These are phyloP conservation scores for Aspergillus alliaceus DNA, from an alignment of 2,329 filamentous ascomycete genomes.

Conservation along the genomic window DNA sequence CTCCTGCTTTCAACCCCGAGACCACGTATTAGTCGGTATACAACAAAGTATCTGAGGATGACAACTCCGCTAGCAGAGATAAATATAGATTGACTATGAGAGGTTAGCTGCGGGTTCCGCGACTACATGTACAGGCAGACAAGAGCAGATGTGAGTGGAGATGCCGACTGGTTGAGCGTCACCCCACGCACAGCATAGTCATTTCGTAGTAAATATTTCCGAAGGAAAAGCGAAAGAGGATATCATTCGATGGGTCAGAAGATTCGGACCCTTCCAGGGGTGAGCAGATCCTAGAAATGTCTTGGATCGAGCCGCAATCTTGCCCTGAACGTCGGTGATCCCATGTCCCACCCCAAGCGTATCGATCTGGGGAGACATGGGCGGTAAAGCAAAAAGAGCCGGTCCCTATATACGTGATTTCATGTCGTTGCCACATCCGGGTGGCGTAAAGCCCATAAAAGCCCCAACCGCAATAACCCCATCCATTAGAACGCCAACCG, in stretches of 20 bases:
- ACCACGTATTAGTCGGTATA: not conserved
- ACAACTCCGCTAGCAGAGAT: not conserved
- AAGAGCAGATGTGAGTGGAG: not conserved
- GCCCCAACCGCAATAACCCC: conserved; percentile 16
- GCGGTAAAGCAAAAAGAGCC: conserved; percentile 10
- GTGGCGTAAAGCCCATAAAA: conserved; percentile 20
- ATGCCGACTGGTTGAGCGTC: not conserved
- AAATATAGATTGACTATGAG: not conserved
- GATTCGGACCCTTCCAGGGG: not conserved
- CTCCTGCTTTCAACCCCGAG: too few species aligned
- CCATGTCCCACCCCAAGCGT: not conserved
- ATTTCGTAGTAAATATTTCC: not conserved
- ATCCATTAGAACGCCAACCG: conserved; percentile 26
- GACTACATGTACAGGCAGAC: not conserved
- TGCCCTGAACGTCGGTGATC: not conserved
- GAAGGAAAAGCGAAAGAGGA: conserved; percentile 7
- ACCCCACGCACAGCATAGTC: not conserved
- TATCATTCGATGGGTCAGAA: conserved; percentile 10
- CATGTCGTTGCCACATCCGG: conserved; percentile 14
- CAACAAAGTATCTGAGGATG: not conserved
- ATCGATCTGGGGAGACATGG: not conserved
- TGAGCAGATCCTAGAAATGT: not conserved
- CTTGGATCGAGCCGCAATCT: not conserved
- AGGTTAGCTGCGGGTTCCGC: not conserved
- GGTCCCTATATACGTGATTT: conserved; percentile 21